Conservation (phyloP, 139 green algal genomes). For the Desmodesmus armatus region DNA sequence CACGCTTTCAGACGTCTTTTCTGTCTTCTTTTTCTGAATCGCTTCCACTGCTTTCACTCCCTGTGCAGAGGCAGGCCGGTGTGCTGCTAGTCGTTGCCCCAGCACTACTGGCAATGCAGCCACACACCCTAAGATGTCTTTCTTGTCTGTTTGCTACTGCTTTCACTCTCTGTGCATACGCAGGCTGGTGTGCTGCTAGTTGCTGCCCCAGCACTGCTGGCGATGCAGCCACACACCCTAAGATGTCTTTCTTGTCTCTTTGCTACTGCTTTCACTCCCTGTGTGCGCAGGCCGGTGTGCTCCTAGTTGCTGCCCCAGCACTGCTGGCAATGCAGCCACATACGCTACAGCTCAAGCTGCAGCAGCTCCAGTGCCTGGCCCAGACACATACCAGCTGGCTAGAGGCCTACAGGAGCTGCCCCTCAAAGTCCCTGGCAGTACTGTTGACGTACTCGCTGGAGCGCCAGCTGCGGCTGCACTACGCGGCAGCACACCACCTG, state of each 20-base stretch:
- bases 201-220: background rate
- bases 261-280: background rate
- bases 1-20: background rate
- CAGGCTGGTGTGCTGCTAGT: background rate
- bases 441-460: constrained; percentile 13
- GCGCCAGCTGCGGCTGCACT: constrained; percentile 12
- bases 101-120: background rate
- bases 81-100: background rate
- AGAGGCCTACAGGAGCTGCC: background rate
- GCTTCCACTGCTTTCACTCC: background rate
- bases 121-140: background rate
- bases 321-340: background rate
- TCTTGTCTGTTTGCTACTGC: background rate
- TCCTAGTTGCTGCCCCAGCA: constrained; percentile 21
- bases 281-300: background rate
- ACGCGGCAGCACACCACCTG: background rate
- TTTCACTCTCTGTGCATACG: background rate
- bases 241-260: background rate
- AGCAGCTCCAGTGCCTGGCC: background rate
- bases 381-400: background rate
- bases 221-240: background rate
- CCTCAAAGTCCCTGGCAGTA: background rate
- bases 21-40: background rate
- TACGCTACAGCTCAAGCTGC: background rate
- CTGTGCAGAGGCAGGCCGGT: background rate